Evolutionary conservation across 2,329 filamentous ascomycete genomes (phyloP), one percentile per base, ranked within the genome.

Genomic region (Ascosphaera aggregata): DNA sequence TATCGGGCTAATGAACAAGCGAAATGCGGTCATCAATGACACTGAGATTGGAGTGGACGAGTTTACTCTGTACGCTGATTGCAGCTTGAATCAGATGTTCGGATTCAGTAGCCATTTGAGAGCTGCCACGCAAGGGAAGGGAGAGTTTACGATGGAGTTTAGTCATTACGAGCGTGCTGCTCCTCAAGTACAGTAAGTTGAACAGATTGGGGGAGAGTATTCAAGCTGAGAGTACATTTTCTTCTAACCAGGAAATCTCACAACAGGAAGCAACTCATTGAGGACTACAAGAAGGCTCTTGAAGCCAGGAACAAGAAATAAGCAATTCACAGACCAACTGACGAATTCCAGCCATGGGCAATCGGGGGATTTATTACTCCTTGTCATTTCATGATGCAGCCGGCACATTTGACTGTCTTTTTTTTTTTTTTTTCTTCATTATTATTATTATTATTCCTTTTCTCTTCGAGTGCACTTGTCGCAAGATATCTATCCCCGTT

Each of bases 141-240:
- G 89, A 51, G 89, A 98, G 64, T 98, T 94, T 55, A 79, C 71
- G 51, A 95, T 98, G 89, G 89, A 98, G 62, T 98, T 98, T 53
- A 89, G 80, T 58, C 89, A 95, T 63, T 98, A 98, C 52, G 74
- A 80, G 39, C 67, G 82, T 39, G 82, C 89, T 42, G 79, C 85
- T 37, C 72, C 73, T 50, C 85, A 95, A 54, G 57, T 95, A 57
- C 89, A 98, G 77, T 80, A 76, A 55, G 75, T 71, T 45, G 35
- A 40, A 3, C 11, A 31, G 4, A n/a, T 19, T n/a, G 15, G 19
- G 30, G 7, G 18, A 24, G n/a, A 22, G 8, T 30, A 16, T 9
- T 39, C 20, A 9, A 9, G 30, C 2, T 15, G 15, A 39, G 13
- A n/a, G 2, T 13, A 11, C 8, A 17, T 16, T 35, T 18, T 37